phyloP scores from a whole-genome alignment of 495 filamentous ascomycete genomes.

The Daldinia vernicosa region DNA sequence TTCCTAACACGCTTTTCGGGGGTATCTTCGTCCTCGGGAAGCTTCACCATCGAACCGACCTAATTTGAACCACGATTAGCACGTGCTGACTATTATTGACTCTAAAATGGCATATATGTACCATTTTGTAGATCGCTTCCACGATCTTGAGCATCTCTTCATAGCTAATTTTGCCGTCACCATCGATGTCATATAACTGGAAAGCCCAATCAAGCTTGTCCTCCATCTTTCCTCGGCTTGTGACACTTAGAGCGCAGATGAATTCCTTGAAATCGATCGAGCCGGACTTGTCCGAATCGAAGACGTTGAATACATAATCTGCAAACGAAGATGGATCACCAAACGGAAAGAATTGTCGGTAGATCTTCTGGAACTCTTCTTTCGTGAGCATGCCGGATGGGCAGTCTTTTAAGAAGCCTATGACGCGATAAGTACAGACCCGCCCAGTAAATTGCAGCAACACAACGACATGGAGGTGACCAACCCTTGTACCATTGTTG shows the following conservation, averaged over 20 bases:
- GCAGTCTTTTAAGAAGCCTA: constrained; percentile 98
- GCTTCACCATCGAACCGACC: constrained; percentile 99
- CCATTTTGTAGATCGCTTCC: constrained; percentile 99
- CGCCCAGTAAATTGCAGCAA: constrained; percentile 1
- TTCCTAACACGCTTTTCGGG: constrained; percentile 97
- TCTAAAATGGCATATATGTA: constrained; percentile 50
- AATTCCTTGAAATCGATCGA: constrained; percentile 99
- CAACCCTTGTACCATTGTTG: constrained; percentile 99
- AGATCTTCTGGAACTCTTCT: constrained; percentile 99
- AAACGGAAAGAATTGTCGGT: constrained; percentile 99
- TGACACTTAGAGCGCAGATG: constrained; percentile 97
- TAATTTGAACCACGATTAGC: constrained; percentile 50
- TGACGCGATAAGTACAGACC: constrained; percentile 14
- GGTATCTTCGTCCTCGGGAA: constrained; percentile 98
- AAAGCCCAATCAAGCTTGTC: constrained; percentile 99
- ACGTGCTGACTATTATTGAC: not conserved
- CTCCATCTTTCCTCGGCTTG: constrained; percentile 96
- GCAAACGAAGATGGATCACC: constrained; percentile 96
- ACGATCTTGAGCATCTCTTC: constrained; percentile 99
- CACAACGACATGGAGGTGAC: constrained; percentile 30
- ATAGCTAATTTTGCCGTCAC: constrained; percentile 98
- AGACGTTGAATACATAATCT: constrained; percentile 99
- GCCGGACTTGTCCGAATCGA: constrained; percentile 95
- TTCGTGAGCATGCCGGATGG: constrained; percentile 96
- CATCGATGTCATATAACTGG: constrained; percentile 99